A percentile compares a stretch with the other conserved stretches of the same genome.
phyloP scores from a whole-genome alignment of 23 red algal species.

The Cyanidium caldarium region DNA sequence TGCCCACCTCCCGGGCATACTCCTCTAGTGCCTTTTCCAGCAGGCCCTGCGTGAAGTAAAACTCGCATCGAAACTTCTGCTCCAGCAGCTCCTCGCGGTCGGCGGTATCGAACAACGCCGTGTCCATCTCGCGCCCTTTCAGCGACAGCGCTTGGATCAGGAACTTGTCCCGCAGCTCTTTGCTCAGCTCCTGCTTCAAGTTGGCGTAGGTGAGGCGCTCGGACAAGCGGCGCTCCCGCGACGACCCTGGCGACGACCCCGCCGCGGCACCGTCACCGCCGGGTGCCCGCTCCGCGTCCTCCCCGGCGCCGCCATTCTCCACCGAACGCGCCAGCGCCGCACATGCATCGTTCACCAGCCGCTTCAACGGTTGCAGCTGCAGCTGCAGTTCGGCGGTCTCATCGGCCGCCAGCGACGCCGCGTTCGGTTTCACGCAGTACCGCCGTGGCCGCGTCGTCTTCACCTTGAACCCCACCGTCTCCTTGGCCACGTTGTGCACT shows the following conservation, averaged over 20 bases:
- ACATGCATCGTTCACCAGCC: not conserved
- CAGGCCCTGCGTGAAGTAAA: not conserved
- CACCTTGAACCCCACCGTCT: slow-evolving; percentile 62
- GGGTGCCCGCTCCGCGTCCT: not conserved
- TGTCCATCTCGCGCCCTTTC: not conserved
- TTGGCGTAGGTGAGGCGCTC: not conserved
- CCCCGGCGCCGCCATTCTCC: not conserved
- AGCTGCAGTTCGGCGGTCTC: slow-evolving; percentile 29
- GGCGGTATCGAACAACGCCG: not conserved
- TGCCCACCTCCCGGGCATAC: not conserved
- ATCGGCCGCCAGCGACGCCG: slow-evolving; percentile 30
- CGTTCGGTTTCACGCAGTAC: slow-evolving; percentile 65
- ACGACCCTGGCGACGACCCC: too few species aligned
- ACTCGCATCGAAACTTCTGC: slow-evolving; percentile 6
- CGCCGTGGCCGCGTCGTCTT: slow-evolving; percentile 72
- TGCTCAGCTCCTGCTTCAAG: slow-evolving; percentile 4
- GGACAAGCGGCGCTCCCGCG: too few species aligned
- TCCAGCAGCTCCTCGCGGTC: not conserved
- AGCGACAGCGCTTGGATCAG: slow-evolving; percentile 12
- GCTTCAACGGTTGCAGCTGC: slow-evolving; percentile 13
- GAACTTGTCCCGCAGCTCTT: slow-evolving; percentile 35
- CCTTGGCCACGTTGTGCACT: not conserved
- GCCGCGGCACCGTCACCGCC: too few species aligned
- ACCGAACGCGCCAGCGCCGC: slow-evolving; percentile 9
- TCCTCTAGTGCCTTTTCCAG: not conserved